Conservation (phyloP, 1,284 basidiomycete species). For the Porodaedalea pini region DNA sequence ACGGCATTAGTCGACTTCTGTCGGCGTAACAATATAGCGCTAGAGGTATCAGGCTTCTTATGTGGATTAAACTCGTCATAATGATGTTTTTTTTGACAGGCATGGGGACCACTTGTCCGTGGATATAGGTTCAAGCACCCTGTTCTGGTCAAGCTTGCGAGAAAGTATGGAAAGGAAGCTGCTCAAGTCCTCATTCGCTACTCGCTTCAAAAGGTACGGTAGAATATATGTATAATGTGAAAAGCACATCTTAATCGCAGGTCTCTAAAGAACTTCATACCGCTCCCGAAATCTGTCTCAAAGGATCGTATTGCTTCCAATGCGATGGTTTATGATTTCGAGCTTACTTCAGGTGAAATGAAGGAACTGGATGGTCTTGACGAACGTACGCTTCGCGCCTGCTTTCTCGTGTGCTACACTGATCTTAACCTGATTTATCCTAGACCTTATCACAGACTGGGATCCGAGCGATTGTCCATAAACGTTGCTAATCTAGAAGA, state of each 20-base stretch:
- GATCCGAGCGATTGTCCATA: constrained; percentile 19
- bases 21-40: constrained; percentile 39
- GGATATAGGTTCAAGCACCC: constrained; percentile 50
- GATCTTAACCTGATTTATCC: background rate
- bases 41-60: constrained; percentile 42
- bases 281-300: constrained; percentile 75
- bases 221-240: background rate
- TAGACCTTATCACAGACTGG: constrained; percentile 24
- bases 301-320: constrained; percentile 68
- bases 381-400: constrained; percentile 35
- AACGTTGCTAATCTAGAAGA: too few relatives aligned
- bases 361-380: constrained; percentile 57
- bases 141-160: constrained; percentile 37
- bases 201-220: constrained; percentile 65
- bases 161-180: constrained; percentile 51
- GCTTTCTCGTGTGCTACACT: background rate
- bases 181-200: constrained; percentile 67
- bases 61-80: constrained; percentile 30
- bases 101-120: constrained; percentile 53
- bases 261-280: constrained; percentile 48
- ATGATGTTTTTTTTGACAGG: constrained; percentile 30
- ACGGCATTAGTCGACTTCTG: constrained; percentile 48
- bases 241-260: background rate
- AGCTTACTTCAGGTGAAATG: constrained; percentile 62
- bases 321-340: constrained; percentile 67